These are phyloP conservation scores for Pichiaceae sp. DNA, from an alignment of 1,139 yeast species.

Conservation along the genomic window DNA sequence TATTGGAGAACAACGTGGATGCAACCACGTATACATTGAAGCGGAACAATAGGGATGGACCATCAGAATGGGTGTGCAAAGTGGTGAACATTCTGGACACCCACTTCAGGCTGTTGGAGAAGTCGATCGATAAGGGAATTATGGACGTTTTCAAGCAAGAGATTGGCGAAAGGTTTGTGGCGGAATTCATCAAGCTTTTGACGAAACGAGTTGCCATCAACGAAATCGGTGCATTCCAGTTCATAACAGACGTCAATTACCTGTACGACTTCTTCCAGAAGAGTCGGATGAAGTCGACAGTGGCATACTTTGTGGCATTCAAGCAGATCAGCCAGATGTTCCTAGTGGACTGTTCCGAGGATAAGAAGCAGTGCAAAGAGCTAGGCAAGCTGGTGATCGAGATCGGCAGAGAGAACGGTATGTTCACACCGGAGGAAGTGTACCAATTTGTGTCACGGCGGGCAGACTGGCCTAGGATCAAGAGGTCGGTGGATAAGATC, in stretches of 20 bases:
- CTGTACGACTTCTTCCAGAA: constrained; percentile 63
- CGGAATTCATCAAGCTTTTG: constrained; percentile 64
- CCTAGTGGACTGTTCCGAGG: constrained; percentile 46
- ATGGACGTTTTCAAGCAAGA: constrained; percentile 93
- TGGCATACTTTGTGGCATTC: constrained; percentile 72
- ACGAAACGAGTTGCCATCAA: constrained; percentile 62
- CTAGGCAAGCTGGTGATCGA: constrained; percentile 81
- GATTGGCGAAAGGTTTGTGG: constrained; percentile 80
- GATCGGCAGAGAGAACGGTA: constrained; percentile 78
- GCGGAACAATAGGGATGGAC: constrained; percentile 18
- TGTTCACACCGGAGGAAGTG: constrained; percentile 86
- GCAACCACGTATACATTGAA: constrained; percentile 30
- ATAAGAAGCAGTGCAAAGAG: constrained; percentile 68
- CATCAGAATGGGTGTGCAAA: constrained; percentile 62
- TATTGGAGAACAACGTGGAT: constrained; percentile 20
- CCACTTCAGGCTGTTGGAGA: constrained; percentile 70
- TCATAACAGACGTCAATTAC: constrained; percentile 66
- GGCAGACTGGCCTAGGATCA: constrained; percentile 75
- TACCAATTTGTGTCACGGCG: constrained; percentile 86
- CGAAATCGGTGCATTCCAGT: constrained; percentile 71
- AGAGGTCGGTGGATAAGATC: constrained; percentile 81
- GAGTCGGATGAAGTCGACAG: constrained; percentile 57
- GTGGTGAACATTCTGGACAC: constrained; percentile 56
- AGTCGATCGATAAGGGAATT: constrained; percentile 80
- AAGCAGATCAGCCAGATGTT: constrained; percentile 80